Evolutionary conservation across 768 basidiomycete genomes (phyloP), one percentile per base, ranked within the genome.

Genomic region (Pholiota molesta): DNA sequence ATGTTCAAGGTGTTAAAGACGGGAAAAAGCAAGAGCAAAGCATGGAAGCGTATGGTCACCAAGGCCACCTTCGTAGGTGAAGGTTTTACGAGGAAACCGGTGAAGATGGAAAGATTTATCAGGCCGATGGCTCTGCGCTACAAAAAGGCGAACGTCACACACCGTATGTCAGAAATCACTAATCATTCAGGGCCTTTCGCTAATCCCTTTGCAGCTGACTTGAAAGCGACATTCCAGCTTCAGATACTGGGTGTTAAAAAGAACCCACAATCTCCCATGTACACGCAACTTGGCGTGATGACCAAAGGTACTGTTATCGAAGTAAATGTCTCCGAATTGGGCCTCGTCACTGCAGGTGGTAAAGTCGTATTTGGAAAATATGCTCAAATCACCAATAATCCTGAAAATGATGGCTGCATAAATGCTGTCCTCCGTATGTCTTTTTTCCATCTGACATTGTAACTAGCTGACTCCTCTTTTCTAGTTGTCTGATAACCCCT

Each of bases 1-100:
- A 97, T 95, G 92, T 99, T 99, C 84, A 98, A 96, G 82, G 97
- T 99, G 31, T 81, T 99, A 83, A 94, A 95, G 82, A 95, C 97
- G 0, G 97, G 97, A 59, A 98, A 98, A 81, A 91, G 85, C 72
- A 97, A 95, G 79, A 88, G 86, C 71, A 99, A 99, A 77, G 85
- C 92, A 17, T 99, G 97, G 97, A 99, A 99, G 80, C 87, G 95
- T 67, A 98, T 99, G 95, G 93, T 99, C 63, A 97, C 95, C 59
- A 99, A 99, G 77, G 97, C 97, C 33, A 99, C 97, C 9, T 99
- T 99, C 71, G 97, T 99, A 33, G 97, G 97, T 5, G 95, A 98
- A 74, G 91, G 94, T 17, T 99, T 99, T 75, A 99, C 97, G 16
- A 83, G 97, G 63, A 99, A 99, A 75, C 97, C 97, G 1, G 96